Base-by-base conservation (phyloP, 2,329 filamentous ascomycete genomes). In the Neonectria sp. region DNA sequence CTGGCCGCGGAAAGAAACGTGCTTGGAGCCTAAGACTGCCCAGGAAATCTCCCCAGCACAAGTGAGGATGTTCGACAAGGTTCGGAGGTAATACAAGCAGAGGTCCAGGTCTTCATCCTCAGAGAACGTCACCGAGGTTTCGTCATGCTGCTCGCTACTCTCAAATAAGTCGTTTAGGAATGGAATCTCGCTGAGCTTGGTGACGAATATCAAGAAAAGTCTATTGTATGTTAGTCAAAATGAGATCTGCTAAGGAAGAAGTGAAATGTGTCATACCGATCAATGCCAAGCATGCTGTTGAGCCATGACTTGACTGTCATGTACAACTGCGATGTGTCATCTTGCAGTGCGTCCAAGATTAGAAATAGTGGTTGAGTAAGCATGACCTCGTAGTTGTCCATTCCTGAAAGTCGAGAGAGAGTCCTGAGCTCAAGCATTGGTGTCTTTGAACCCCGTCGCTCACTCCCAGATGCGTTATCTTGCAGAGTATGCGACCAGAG, bases 261-360 rank as follows among this genome's bases (percentile, higher is more conserved):
- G 7, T 3, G 6, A 13, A 17, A 12, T 59, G 35, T 33, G 49
- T 79, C 83, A 75, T 80, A 90, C 89, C 89, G 89, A 70, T 92
- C 89, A 69, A 91, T 86, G 3, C 89, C 89, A 63, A 89, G 80
- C 74, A 90, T 85, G 63, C 79, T 91, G 73, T 93, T 92, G 4
- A 98, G 85, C 95, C 95, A 98, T 55, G 89, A 90, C 73, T 92
- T 92, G 45, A 94, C 90, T 29, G 92, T 92, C 80, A 94, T 92
- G 68, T 92, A 94, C 15, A 92, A 83, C 73, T 95, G 93, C 2
- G 90, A 92, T 24, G 89, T 86, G 67, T 94, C 91, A 65, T 95
- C 91, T 21, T 89, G 82, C 1, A 98, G 84, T 1, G 91, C 88
- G 79, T 98, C 95, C 29, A 98, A 84, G 69, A 97, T 86, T 12